These are phyloP conservation scores for Panicum virgatum DNA, from an alignment of 202 grass and related monocot species.

Conservation along the genomic window DNA sequence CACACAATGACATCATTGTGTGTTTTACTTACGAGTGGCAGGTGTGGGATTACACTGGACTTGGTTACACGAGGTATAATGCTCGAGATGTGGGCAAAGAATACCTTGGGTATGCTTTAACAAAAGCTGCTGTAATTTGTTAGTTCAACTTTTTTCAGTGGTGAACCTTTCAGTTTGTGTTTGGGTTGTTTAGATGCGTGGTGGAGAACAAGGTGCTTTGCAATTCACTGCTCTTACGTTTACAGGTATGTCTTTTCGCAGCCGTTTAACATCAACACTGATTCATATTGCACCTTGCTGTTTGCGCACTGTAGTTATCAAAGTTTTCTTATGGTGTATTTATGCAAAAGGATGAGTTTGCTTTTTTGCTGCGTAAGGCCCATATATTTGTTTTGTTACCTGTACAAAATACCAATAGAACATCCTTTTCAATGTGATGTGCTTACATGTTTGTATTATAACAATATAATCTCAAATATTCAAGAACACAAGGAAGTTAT, in stretches of 20 bases:
- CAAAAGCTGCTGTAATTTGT: not conserved
- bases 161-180: conserved; percentile 4
- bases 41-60: conserved; percentile 98
- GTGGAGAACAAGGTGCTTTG: conserved; percentile 99
- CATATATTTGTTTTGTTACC: conserved; percentile 14
- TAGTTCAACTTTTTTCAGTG: not conserved
- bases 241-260: conserved; percentile 59
- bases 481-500: not conserved
- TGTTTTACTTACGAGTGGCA: conserved; percentile 33
- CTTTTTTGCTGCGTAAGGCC: not conserved
- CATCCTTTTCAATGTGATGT: not conserved
- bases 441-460: not conserved
- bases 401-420: not conserved
- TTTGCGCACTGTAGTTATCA: not conserved
- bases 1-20: not conserved
- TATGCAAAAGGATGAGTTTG: not conserved
- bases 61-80: conserved; percentile 87
- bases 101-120: conserved; percentile 74
- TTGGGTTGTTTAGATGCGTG: conserved; percentile 66
- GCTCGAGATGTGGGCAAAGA: conserved; percentile 86
- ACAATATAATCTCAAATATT: not conserved
- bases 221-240: conserved; percentile 70
- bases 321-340: not conserved
- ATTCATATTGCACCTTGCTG: not conserved
- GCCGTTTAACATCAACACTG: conserved; percentile 2